Evolutionary conservation across 805 yeast genomes (phyloP), one percentile per base, ranked within the genome.

Genomic region (Yamadazyma takamatsuzukensis): DNA sequence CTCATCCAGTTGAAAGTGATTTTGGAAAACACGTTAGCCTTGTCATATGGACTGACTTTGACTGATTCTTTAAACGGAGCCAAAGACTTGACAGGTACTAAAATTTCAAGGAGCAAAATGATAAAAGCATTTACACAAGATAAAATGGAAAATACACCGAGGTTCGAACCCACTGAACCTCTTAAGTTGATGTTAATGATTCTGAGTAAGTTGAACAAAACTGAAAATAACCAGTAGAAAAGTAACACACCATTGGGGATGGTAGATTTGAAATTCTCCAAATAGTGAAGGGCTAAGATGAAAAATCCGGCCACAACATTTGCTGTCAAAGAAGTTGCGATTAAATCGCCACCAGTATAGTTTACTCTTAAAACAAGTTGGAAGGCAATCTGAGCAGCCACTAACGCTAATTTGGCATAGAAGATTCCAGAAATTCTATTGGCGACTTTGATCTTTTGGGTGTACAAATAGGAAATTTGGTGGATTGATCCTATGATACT

Each of bases 1-100:
- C 87, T 78, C 95, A 93, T 86, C 97, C 98, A 93, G 17, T 79
- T 63, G 55, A 93, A 90, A 0, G 95, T 80, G 32, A 90, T 64
- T 32, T 74, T 67, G 2, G 95, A 81, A 42, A 90, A 76, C 11
- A 88, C 62, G 52, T 89, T 80, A 9, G 87, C 84, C 34, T 54
- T 55, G 24, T 76, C 80, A 25, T 64, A 59, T 1, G 80, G 83
- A 27, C 66, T 45, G 12, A 30, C 11, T 38, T 39, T 38, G 48
- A 37, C 22, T 15, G 19, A 19, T 5, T 32, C 30, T 38, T 40
- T 34, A 37, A 45, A 29, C 42, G 68, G 44, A 41, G 39, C 14
- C 34, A 60, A 36, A 29, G 61, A 43, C 28, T 46, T 43, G 15
- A 59, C 51, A 2, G 68, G 74, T 14, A 64, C 53, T 28, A 55